Base-by-base conservation (phyloP, 768 basidiomycete genomes). In the Phanerochaete sordida region DNA sequence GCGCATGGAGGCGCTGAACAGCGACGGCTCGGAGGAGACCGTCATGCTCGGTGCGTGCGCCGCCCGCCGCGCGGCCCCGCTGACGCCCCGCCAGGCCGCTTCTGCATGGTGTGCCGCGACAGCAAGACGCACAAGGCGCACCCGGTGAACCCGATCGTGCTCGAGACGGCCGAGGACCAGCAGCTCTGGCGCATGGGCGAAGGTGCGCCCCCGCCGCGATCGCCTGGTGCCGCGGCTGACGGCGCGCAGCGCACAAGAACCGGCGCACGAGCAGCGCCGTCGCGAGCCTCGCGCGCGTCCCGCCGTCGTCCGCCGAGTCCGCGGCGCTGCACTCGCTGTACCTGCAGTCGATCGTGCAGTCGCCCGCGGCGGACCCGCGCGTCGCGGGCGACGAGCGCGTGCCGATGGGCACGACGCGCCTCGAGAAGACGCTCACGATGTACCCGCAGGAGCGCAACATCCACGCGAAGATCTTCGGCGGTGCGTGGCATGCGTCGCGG, bases 31-130 rank as follows among this genome's bases (percentile, higher is more conserved):
- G 4, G 82, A 83, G 19, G 79, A 85, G 62, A 87, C 88, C 8
- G 81, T 91, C 31, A 75, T 90, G 64, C 75, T 93, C 43, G 90
- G 90, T 85, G 68, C 26, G 53, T 39, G 33, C 9, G 33, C 7
- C 35, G 8, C 15, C 1, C 15, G 5, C 23, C 19, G 9, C 15
- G 2, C 45, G 3, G 24, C 1, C 12, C 46, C 9, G 21, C 21
- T 58, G 8, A 62, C 24, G 12, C 11, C n/a, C 13, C 12, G 4
- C 2, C 50, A 91, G 92, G 93, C n/a, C 84, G 91, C n/a, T 94
- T 94, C 75, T 87, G 87, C 0, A 94, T 94, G 91, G 91, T 93
- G 7, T 92, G 90, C 68, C 76, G 91, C 58, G 86, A 93, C 66
- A 81, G 87, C 0, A 69, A 71, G 15, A 89, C 88, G 2, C 84